Evolutionary conservation across 805 yeast genomes (phyloP), one percentile per base, ranked within the genome.

Genomic region (Ogataea sp.): DNA sequence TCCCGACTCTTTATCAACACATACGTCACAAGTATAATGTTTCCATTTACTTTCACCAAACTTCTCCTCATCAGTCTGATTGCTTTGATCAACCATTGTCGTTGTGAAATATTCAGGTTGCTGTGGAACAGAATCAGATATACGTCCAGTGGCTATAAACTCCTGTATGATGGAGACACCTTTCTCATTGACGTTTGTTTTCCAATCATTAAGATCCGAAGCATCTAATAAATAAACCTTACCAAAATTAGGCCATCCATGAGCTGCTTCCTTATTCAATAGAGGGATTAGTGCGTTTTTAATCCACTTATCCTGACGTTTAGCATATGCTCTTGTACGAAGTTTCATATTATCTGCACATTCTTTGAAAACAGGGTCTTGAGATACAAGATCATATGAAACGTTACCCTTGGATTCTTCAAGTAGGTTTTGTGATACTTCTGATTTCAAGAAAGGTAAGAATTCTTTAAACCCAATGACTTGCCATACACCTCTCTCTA

Each of bases 391-490:
- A 13, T 40, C 31, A 1, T 40, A 42, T n/a, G 33, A 34, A 25
- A 9, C 34, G 20, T 15, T 28, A 18, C 25, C 15, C 4, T 32
- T 25, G 4, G 15, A n/a, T 6, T 51, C 46, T 13, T n/a, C 18
- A 11, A 21, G 17, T 14, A 44, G 39, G 50, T 49, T 40, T 56
- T 55, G 20, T 77, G 49, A 83, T 17, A 11, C 20, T 11, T 4
- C 16, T 7, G n/a, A n/a, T n/a, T 31, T 30, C 20, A 59, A 44
- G 30, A 43, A 86, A 2, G 94, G 90, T 28, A 85, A 53, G 53
- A 87, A 87, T 52, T 87, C 96, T 55, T 86, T 85, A 60, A 85
- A 93, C 2, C 97, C 97, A 51, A 90, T 85, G 2, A 85, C 96
- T 61, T 93, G 97, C 88, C 88, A 88, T 0, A 90, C 72, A 2